Percentiles rank a stretch among this genome's conserved stretches.
Evolutionary conservation across 2,329 filamentous ascomycete species (phyloP).

Genomic region (Emydomyces testavorans): DNA sequence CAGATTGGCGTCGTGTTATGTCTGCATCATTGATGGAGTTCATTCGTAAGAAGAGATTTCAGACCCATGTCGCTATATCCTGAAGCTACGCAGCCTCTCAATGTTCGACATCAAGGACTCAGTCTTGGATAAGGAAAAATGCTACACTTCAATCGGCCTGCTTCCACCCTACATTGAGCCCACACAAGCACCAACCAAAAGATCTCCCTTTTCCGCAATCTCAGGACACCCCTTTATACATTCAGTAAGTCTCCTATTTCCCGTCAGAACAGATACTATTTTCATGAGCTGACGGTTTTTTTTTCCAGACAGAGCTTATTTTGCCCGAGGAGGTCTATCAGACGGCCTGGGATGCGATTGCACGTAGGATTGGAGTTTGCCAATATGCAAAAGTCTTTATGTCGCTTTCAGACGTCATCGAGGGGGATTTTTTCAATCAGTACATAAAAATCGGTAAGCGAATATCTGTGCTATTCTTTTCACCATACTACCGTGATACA

Average conservation of each 20-base stretch:
- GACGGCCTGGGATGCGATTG: conserved; percentile 44
- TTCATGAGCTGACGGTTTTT: neutral
- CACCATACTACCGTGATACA: conserved; percentile 10
- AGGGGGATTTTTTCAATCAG: conserved; percentile 65
- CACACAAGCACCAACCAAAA: conserved; percentile 57
- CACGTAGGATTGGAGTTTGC: conserved; percentile 29
- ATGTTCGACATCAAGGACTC: conserved; percentile 38
- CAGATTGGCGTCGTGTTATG: no score
- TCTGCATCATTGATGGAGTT: no score
- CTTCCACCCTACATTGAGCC: conserved; percentile 59
- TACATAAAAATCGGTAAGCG: conserved; percentile 66
- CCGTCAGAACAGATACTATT: neutral
- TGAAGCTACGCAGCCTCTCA: no score
- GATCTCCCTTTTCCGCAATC: conserved; percentile 64
- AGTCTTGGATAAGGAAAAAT: conserved; percentile 44
- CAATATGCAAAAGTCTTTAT: conserved; percentile 60
- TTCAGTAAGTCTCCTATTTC: conserved; percentile 40
- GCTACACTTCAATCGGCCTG: conserved; percentile 58
- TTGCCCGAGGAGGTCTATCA: conserved; percentile 54
- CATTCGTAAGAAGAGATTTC: no score
- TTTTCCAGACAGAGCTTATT: conserved; percentile 50
- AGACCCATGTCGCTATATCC: no score
- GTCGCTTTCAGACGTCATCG: conserved; percentile 58
- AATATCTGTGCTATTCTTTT: neutral
- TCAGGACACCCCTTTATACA: conserved; percentile 55